Conservation (phyloP, 768 basidiomycete species). For the Lactifluus volemus region DNA sequence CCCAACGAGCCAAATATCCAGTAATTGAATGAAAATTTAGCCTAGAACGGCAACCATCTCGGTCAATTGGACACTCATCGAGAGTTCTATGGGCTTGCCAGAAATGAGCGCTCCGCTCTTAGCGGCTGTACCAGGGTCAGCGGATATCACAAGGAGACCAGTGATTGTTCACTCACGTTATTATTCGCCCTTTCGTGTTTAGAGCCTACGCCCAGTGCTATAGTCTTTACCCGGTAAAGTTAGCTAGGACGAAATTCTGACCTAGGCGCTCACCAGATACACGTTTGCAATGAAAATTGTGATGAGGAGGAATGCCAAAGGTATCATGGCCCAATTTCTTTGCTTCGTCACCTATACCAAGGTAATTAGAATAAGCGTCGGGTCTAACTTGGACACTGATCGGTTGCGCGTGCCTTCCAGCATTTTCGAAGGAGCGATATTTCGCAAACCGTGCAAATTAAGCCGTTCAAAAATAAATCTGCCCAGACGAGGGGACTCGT, state of each 20-base stretch:
- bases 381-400: background rate
- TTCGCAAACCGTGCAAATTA: constrained; percentile 40
- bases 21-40: constrained; percentile 35
- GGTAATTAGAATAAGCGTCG: background rate
- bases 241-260: background rate
- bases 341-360: constrained; percentile 33
- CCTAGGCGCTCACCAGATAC: constrained; percentile 27
- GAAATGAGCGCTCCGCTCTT: constrained; percentile 11
- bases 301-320: constrained; percentile 29
- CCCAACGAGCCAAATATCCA: constrained; percentile 39
- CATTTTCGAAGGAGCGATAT: constrained; percentile 41
- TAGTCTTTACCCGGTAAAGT: background rate
- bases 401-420: constrained; percentile 37
- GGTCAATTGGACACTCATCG: background rate
- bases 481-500: constrained; percentile 35
- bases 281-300: constrained; percentile 33
- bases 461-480: constrained; percentile 40
- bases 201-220: constrained; percentile 8
- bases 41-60: constrained; percentile 22
- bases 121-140: constrained; percentile 9
- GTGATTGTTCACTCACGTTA: constrained; percentile 11
- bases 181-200: constrained; percentile 11
- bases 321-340: constrained; percentile 30
- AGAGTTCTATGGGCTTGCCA: background rate
- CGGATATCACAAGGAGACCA: background rate